These are phyloP conservation scores for Colletotrichum sp. DNA, from an alignment of 2,329 filamentous ascomycete genomes.

Conservation along the genomic window DNA sequence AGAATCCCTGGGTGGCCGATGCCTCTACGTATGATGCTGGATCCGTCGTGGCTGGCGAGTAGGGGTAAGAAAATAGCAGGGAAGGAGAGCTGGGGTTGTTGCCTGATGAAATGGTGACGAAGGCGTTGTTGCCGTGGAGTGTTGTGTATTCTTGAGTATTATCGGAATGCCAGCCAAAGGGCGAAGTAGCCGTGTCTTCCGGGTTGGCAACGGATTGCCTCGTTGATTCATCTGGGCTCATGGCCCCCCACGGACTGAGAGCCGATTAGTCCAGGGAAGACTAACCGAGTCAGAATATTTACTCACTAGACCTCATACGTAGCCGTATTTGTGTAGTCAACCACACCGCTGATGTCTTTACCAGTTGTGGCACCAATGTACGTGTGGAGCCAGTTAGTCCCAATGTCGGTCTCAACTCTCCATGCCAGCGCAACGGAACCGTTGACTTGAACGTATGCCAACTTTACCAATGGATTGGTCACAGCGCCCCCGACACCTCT, in stretches of 20 bases:
- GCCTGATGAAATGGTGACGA: slow-evolving; percentile 30
- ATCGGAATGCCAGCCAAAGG: slow-evolving; percentile 58
- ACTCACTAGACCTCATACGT: not conserved
- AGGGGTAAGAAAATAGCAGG: slow-evolving; percentile 27
- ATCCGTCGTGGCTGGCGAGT: slow-evolving; percentile 35
- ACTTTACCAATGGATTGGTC: not conserved
- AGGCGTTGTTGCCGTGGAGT: slow-evolving; percentile 64
- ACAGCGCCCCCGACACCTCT: not conserved
- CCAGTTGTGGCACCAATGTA: not conserved
- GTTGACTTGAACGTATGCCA: not conserved
- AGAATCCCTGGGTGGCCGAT: slow-evolving; percentile 65
- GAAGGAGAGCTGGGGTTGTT: not conserved
- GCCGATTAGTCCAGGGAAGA: not conserved
- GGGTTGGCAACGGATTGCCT: not conserved
- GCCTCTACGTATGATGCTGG: slow-evolving; percentile 54
- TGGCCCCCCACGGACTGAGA: not conserved
- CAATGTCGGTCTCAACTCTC: not conserved
- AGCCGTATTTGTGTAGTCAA: not conserved
- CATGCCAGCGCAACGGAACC: not conserved
- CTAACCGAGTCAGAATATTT: rapidly evolving
- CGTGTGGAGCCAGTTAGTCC: not conserved
- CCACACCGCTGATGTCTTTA: not conserved
- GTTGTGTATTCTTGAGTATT: slow-evolving; percentile 54
- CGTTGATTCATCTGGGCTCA: not conserved
- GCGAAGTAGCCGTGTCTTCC: slow-evolving; percentile 34